Evolutionary conservation across 2,329 filamentous ascomycete species (phyloP).

Genomic region (Ceratocystis ficicola): DNA sequence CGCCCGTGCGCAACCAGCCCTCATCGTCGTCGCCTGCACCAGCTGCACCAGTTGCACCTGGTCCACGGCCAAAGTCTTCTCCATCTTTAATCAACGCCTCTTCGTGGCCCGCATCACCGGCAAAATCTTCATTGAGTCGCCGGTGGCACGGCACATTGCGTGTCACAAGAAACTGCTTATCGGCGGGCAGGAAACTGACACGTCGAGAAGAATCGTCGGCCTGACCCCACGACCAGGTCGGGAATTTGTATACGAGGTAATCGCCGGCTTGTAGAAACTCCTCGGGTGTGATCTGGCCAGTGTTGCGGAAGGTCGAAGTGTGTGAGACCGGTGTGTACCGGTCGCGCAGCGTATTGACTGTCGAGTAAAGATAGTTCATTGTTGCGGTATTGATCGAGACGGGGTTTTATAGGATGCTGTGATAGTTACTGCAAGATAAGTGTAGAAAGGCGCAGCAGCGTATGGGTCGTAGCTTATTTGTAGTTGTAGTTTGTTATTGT

Average conservation of each 20-base stretch:
- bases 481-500: neutral
- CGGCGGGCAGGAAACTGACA: slow-evolving; percentile 66
- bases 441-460: neutral
- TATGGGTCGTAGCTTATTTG: no score
- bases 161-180: slow-evolving; percentile 92
- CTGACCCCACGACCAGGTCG: slow-evolving; percentile 92
- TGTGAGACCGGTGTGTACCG: slow-evolving; percentile 79
- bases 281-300: slow-evolving; percentile 91
- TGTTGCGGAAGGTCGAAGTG: slow-evolving; percentile 84
- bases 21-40: slow-evolving; percentile 54
- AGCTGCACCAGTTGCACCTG: slow-evolving; percentile 30
- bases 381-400: slow-evolving; percentile 24
- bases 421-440: neutral
- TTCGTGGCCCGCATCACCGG: slow-evolving; percentile 73
- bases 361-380: slow-evolving; percentile 89
- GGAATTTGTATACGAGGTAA: slow-evolving; percentile 98
- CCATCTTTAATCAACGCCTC: slow-evolving; percentile 77
- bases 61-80: slow-evolving; percentile 40
- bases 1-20: slow-evolving; percentile 84
- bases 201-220: slow-evolving; percentile 71
- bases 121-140: slow-evolving; percentile 84
- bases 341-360: slow-evolving; percentile 83
- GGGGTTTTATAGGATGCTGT: neutral
- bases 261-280: slow-evolving; percentile 94
- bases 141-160: slow-evolving; percentile 89